These are phyloP conservation scores for Colletotrichum graminicola DNA, from an alignment of 2,329 filamentous ascomycete genomes.

Conservation along the genomic window DNA sequence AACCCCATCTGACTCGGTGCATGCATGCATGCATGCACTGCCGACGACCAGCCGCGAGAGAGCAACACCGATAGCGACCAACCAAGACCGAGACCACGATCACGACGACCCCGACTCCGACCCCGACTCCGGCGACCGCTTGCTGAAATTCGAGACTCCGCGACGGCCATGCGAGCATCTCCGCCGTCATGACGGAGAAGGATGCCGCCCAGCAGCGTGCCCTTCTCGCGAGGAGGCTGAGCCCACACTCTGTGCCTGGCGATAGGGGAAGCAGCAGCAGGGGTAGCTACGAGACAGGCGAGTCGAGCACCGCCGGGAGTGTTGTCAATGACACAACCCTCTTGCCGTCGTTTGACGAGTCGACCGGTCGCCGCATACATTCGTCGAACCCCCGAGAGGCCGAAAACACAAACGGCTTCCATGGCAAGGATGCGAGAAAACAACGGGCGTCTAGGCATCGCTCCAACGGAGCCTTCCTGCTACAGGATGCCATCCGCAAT, in stretches of 20 bases:
- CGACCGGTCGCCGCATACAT: conserved; percentile 19
- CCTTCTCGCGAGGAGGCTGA: conserved; percentile 32
- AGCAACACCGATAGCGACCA: not conserved
- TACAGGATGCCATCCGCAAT: conserved; percentile 57
- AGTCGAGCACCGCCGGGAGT: conserved; percentile 57
- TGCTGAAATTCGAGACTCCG: not conserved
- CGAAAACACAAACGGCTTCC: conserved; percentile 43
- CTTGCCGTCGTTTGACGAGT: conserved; percentile 31
- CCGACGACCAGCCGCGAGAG: not conserved
- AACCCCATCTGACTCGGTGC: not conserved
- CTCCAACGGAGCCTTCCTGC: conserved; percentile 64
- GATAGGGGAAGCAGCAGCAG: conserved; percentile 52
- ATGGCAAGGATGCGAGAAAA: conserved; percentile 43
- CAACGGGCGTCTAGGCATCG: conserved; percentile 55
- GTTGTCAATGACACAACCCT: conserved; percentile 44
- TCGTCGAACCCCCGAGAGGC: conserved; percentile 40
- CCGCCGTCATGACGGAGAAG: conserved; percentile 44
- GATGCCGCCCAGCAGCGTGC: conserved; percentile 39
- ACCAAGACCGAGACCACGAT: not conserved
- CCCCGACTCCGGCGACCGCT: not conserved
- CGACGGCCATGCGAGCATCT: conserved; percentile 43
- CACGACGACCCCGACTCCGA: not conserved
- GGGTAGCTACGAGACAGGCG: conserved; percentile 58
- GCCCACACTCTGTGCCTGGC: conserved; percentile 34
- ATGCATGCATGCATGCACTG: not conserved